Conservation (phyloP, 495 filamentous ascomycete species). For the Hypoxylon fuscum region DNA sequence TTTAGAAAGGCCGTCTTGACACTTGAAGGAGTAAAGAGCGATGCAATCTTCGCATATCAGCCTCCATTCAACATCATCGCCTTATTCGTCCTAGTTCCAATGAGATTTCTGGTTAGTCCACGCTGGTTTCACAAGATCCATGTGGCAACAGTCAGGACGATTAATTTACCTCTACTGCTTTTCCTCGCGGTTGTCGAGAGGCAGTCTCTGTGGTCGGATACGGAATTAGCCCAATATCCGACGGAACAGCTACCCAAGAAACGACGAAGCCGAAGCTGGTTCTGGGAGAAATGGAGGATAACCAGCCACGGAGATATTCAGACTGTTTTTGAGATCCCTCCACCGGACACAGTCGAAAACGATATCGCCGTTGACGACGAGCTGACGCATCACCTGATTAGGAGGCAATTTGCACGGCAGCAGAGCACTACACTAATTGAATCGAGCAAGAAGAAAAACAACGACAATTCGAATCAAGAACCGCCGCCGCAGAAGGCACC, state of each 20-base stretch:
- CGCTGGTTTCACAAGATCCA: conserved; percentile 85
- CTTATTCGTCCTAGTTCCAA: conserved; percentile 67
- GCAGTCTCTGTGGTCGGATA: conserved; percentile 51
- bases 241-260: conserved; percentile 36
- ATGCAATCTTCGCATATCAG: conserved; percentile 76
- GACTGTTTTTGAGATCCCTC: conserved; percentile 73
- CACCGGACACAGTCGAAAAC: conserved; percentile 65
- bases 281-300: conserved; percentile 60
- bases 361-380: conserved; percentile 65
- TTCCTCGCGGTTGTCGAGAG: conserved; percentile 68
- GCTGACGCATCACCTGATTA: conserved; percentile 58
- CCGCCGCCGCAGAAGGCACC: conserved; percentile 30
- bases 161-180: conserved; percentile 73
- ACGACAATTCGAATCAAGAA: conserved; percentile 16
- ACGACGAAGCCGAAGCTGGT: conserved; percentile 42
- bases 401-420: conserved; percentile 55
- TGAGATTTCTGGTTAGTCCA: conserved; percentile 69
- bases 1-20: conserved; percentile 77
- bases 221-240: conserved; percentile 31
- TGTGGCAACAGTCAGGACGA: conserved; percentile 66
- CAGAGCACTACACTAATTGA: conserved; percentile 40
- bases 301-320: conserved; percentile 71
- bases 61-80: conserved; percentile 79
- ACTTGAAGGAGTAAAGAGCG: conserved; percentile 78
- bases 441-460: conserved; percentile 24